These are phyloP conservation scores for Vitis hybrid DNA, from an alignment of 177 flowering plant species.

Conservation along the genomic window DNA sequence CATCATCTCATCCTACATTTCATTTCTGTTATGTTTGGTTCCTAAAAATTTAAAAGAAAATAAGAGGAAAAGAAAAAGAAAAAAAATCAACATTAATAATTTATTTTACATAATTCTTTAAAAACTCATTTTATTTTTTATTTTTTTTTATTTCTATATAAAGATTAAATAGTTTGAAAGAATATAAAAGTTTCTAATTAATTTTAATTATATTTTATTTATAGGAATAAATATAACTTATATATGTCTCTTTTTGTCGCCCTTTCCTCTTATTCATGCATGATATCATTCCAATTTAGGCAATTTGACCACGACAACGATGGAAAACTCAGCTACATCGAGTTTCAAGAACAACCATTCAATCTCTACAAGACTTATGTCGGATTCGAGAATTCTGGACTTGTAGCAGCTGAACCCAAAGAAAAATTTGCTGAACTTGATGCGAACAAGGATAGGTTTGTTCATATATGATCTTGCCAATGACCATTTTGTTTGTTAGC, in stretches of 20 bases:
- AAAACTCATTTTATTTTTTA: no score
- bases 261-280: background rate
- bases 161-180: no score
- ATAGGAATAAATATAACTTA: no score
- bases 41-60: no score
- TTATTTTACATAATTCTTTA: background rate
- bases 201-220: no score
- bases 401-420: constrained; percentile 24
- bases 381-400: constrained; percentile 31
- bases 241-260: no score
- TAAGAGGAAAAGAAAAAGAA: no score
- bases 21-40: accelerated
- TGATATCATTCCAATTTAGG: constrained; percentile 23
- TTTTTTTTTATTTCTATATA: no score
- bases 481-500: background rate
- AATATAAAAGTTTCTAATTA: no score
- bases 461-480: background rate
- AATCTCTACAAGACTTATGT: constrained; percentile 30
- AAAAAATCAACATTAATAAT: no score
- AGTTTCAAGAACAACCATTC: constrained; percentile 42
- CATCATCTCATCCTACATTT: background rate
- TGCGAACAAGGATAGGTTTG: constrained; percentile 42
- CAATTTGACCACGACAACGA: constrained; percentile 49
- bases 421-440: constrained; percentile 56
- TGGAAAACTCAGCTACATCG: constrained; percentile 45